Evolutionary conservation across 768 basidiomycete species (phyloP).

Genomic region (Trametes villosa): DNA sequence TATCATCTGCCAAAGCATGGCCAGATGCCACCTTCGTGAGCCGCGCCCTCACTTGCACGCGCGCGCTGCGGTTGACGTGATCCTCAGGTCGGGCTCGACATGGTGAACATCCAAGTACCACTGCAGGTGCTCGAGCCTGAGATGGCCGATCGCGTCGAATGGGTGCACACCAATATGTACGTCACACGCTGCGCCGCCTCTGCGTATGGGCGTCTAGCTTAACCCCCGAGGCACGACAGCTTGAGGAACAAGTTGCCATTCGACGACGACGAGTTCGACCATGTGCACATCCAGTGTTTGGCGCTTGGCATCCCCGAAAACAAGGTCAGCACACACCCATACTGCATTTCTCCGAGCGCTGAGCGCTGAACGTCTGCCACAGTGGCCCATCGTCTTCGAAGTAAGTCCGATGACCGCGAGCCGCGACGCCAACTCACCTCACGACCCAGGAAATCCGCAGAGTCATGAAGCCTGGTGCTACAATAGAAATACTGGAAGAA

Average conservation of each 20-base stretch:
- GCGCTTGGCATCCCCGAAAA: slow-evolving; percentile 67
- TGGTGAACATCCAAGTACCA: slow-evolving; percentile 75
- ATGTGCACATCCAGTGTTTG: slow-evolving; percentile 60
- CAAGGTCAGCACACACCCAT: slow-evolving; percentile 51
- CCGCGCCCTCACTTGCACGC: neutral
- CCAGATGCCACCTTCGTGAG: slow-evolving; percentile 65
- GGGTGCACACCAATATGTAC: slow-evolving; percentile 82
- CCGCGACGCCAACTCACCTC: slow-evolving; percentile 2
- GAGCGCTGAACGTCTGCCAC: slow-evolving; percentile 1
- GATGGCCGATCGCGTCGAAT: slow-evolving; percentile 62
- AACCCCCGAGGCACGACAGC: slow-evolving; percentile 42
- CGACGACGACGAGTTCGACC: slow-evolving; percentile 82
- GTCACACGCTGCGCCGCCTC: slow-evolving; percentile 25
- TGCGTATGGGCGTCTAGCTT: neutral
- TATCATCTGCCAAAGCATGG: slow-evolving; percentile 77
- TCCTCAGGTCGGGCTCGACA: slow-evolving; percentile 73
- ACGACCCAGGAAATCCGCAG: slow-evolving; percentile 68
- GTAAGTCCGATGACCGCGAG: slow-evolving; percentile 39
- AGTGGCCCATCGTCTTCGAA: slow-evolving; percentile 75
- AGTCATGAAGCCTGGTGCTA: slow-evolving; percentile 69
- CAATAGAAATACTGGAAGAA: slow-evolving; percentile 74
- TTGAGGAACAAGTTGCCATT: slow-evolving; percentile 78
- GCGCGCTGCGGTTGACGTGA: neutral
- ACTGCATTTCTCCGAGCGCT: slow-evolving; percentile 1
- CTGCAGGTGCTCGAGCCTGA: slow-evolving; percentile 52